Conservation (phyloP, 2,329 filamentous ascomycete species). For the Fusarium pseudoanthophilum region DNA sequence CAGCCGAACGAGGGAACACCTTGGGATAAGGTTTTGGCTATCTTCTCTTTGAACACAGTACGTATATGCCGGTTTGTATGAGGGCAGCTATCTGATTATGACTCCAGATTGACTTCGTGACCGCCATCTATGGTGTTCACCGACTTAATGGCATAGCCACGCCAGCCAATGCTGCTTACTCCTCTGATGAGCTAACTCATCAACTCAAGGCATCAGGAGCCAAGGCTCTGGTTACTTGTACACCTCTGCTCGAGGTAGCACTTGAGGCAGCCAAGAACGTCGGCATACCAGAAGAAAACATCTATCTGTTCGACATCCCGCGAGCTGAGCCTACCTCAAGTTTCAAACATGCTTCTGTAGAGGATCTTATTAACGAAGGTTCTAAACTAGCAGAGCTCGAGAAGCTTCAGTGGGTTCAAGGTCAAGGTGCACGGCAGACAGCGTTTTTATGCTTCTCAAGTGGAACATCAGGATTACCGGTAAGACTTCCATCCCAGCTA, state of each 20-base stretch:
- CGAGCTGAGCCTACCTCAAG: conserved; percentile 47
- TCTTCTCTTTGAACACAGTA: conserved; percentile 83
- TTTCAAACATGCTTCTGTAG: conserved; percentile 66
- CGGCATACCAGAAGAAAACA: conserved; percentile 68
- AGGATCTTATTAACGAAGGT: conserved; percentile 73
- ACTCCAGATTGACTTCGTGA: conserved; percentile 75
- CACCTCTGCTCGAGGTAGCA: conserved; percentile 71
- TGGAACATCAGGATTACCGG: conserved; percentile 81
- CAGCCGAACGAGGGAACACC: conserved; percentile 75
- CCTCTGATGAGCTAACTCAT: conserved; percentile 73
- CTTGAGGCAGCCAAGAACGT: conserved; percentile 70
- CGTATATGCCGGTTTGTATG: conserved; percentile 11
- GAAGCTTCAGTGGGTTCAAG: conserved; percentile 66
- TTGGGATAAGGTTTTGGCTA: conserved; percentile 81
- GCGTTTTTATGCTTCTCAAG: conserved; percentile 84
- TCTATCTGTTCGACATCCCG: conserved; percentile 77
- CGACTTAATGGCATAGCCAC: conserved; percentile 76
- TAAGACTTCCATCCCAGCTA: conserved; percentile 48
- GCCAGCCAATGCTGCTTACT: conserved; percentile 80
- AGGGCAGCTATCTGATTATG: rapidly evolving
- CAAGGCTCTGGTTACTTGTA: conserved; percentile 76
- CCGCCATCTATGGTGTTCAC: conserved; percentile 79
- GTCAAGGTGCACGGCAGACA: conserved; percentile 73
- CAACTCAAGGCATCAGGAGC: conserved; percentile 76
- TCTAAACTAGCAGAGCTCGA: conserved; percentile 60